Conservation (phyloP, 2,329 filamentous ascomycete species). For the Fusarium sp. region DNA sequence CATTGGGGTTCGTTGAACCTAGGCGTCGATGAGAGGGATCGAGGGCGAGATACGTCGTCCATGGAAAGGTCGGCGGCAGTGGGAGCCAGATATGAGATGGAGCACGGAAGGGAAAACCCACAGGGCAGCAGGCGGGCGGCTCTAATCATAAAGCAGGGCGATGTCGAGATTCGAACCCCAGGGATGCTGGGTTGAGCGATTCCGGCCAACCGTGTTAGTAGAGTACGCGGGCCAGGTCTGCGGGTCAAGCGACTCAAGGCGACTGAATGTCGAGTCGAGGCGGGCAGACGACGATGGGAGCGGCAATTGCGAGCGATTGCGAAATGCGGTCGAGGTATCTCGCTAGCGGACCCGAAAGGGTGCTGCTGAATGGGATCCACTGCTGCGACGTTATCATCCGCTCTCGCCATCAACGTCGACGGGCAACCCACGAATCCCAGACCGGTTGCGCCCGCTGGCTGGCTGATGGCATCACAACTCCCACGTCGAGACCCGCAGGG, state of each 20-base stretch:
- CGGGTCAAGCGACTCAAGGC: neutral
- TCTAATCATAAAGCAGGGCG: conserved; percentile 49
- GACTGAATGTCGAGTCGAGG: conserved; percentile 1
- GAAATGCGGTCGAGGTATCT: conserved; percentile 16
- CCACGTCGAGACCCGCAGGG: conserved; percentile 46
- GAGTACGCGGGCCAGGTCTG: conserved; percentile 28
- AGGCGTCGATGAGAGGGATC: too few relatives aligned
- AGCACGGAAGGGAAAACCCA: conserved; percentile 29
- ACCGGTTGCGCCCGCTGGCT: conserved; percentile 46
- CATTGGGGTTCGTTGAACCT: too few relatives aligned
- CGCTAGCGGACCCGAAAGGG: conserved; percentile 30
- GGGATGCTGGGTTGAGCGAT: conserved; percentile 44
- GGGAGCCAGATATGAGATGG: conserved; percentile 4
- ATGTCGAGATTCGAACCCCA: conserved; percentile 46
- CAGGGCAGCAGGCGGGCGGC: conserved; percentile 16
- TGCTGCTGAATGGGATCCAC: conserved; percentile 29
- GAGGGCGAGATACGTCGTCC: too few relatives aligned
- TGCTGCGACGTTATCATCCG: conserved; percentile 45
- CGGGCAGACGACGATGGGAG: conserved; percentile 7
- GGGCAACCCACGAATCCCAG: conserved; percentile 45
- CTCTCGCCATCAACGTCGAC: conserved; percentile 36
- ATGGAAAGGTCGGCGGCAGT: too few relatives aligned
- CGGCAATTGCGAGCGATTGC: neutral
- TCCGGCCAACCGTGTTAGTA: conserved; percentile 40
- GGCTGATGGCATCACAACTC: conserved; percentile 48